These are phyloP conservation scores for Ceratocystis alfenasii DNA, from an alignment of 2,329 filamentous ascomycete species.

Conservation along the genomic window DNA sequence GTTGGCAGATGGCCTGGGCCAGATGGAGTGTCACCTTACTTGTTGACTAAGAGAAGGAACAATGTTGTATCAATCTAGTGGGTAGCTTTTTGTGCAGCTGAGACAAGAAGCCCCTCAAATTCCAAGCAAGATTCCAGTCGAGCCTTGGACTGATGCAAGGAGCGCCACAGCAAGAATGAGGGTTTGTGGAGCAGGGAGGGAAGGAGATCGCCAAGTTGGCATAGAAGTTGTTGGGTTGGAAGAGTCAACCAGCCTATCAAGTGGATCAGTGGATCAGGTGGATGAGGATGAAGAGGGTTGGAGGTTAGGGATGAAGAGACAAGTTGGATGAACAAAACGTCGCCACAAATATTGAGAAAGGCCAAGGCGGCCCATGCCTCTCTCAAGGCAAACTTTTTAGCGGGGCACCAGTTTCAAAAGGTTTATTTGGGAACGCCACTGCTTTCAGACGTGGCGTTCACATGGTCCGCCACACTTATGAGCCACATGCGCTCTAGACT, in stretches of 20 bases:
- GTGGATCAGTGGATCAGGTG: background rate
- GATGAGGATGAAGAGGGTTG: background rate
- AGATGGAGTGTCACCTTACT: background rate
- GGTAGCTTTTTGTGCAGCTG: background rate
- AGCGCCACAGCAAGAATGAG: background rate
- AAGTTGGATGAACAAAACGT: background rate
- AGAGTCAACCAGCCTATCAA: background rate
- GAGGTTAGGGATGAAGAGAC: background rate
- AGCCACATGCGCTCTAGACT: background rate
- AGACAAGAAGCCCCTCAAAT: background rate
- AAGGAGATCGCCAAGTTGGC: background rate
- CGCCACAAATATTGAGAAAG: background rate
- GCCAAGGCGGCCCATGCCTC: background rate
- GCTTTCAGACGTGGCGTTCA: background rate
- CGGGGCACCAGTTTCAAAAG: background rate
- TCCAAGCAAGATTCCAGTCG: background rate
- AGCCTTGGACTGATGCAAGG: background rate
- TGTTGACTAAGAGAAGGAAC: background rate
- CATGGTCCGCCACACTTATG: background rate
- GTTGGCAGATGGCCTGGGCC: background rate
- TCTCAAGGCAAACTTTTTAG: conserved; percentile 9
- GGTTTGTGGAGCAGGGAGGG: background rate
- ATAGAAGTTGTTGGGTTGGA: background rate
- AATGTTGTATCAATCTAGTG: background rate
- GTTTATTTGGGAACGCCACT: background rate